Conservation (phyloP, 495 filamentous ascomycete genomes). For the Penicillium atrosanguineum region DNA sequence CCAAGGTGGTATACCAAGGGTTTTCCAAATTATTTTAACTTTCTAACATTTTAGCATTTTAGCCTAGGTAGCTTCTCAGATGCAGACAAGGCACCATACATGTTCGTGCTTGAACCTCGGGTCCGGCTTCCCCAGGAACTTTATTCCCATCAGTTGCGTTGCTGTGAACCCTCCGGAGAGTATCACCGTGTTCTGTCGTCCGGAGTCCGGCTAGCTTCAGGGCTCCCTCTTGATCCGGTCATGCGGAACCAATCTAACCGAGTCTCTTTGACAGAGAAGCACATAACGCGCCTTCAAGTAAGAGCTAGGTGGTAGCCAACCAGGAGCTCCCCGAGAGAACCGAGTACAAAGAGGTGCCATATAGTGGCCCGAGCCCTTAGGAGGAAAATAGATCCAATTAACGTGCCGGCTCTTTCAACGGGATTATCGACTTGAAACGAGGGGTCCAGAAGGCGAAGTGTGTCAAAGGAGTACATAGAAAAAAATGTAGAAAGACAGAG, state of each 20-base stretch:
- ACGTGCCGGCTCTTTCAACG: conserved; percentile 4
- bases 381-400: background rate
- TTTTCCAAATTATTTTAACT: no score
- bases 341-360: background rate
- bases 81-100: no score
- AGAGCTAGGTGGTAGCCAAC: background rate
- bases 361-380: background rate
- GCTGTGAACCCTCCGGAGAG: conserved; percentile 15
- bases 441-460: background rate
- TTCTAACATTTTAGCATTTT: no score
- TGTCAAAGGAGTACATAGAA: background rate
- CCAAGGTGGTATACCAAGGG: no score
- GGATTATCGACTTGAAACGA: background rate
- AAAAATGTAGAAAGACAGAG: background rate
- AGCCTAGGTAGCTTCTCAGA: no score
- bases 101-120: background rate
- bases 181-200: conserved; percentile 8
- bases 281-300: background rate
- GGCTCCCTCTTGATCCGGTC: background rate
- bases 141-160: background rate
- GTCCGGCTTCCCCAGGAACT: conserved; percentile 16
- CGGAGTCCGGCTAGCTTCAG: background rate
- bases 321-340: background rate
- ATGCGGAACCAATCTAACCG: background rate
- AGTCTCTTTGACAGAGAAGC: background rate